Evolutionary conservation across 163 green algal species (phyloP).

Genomic region (Trebouxiophyceae sp.): DNA sequence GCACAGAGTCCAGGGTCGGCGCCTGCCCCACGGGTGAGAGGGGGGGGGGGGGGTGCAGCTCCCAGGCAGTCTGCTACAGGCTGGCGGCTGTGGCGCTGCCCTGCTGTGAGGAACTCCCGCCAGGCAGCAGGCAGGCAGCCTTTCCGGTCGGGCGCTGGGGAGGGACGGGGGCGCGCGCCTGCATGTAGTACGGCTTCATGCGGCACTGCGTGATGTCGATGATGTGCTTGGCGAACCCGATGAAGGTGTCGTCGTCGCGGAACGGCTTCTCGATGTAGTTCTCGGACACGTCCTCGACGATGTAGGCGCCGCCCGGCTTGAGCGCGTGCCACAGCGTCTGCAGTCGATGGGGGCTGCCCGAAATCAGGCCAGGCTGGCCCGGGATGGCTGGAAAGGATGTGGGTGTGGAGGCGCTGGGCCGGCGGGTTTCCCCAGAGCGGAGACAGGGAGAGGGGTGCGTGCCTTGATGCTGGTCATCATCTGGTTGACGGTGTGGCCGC

Average conservation of each 20-base stretch:
- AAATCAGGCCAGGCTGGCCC: background rate
- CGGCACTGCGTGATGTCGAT: constrained; percentile 8
- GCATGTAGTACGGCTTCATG: background rate
- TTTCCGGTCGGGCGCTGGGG: no score
- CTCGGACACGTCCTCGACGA: constrained; percentile 10
- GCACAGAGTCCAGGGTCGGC: background rate
- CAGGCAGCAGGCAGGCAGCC: no score
- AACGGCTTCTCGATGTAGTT: constrained; percentile 13
- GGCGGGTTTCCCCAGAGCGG: no score
- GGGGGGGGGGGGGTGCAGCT: no score
- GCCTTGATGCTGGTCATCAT: constrained; percentile 8
- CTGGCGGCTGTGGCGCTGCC: no score
- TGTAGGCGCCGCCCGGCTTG: constrained; percentile 5
- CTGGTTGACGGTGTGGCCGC: constrained; percentile 4
- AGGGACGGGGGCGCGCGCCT: background rate
- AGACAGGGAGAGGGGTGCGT: no score
- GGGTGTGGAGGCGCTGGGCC: no score
- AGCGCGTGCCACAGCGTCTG: constrained; percentile 6
- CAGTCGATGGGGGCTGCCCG: background rate
- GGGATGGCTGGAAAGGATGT: no score
- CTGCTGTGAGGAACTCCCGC: no score
- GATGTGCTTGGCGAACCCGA: constrained; percentile 2
- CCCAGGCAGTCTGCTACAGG: no score
- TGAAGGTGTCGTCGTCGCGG: constrained; percentile 4
- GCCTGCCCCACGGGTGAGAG: no score